Conservation (phyloP, 179 eudicot genomes). For the Drosera spatulata region DNA sequence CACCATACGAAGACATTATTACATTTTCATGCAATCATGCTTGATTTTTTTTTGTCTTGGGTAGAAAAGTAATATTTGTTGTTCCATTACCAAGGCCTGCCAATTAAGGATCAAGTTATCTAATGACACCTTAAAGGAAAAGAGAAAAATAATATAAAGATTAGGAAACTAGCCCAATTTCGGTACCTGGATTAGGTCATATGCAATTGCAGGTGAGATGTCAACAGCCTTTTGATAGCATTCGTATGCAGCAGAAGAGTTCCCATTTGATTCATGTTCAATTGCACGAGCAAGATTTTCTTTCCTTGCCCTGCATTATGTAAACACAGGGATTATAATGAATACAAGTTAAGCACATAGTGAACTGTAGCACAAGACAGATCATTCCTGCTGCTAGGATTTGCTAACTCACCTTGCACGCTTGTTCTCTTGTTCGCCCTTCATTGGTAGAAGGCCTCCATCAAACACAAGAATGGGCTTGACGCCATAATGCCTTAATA, state of each 20-base stretch:
- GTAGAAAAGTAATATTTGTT: too few species aligned
- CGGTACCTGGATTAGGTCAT: conserved; percentile 75
- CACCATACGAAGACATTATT: too few species aligned
- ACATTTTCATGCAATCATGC: too few species aligned
- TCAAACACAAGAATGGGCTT: conserved; percentile 88
- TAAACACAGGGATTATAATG: not conserved
- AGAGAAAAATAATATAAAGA: too few species aligned
- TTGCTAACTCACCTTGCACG: conserved; percentile 56
- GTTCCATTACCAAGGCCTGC: too few species aligned
- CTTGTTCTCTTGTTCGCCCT: conserved; percentile 82
- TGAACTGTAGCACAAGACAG: not conserved
- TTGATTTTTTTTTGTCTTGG: too few species aligned
- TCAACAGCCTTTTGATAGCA: conserved; percentile 94
- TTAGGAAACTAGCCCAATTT: not conserved
- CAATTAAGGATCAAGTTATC: too few species aligned
- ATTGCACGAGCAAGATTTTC: conserved; percentile 87
- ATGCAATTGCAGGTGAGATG: conserved; percentile 79
- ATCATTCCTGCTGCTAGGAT: not conserved
- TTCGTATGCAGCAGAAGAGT: conserved; percentile 74
- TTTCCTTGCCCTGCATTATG: conserved; percentile 59
- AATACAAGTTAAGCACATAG: not conserved
- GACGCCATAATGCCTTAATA: conserved; percentile 86
- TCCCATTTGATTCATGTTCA: conserved; percentile 90
- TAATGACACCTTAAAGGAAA: too few species aligned
- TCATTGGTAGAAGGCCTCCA: conserved; percentile 92